Evolutionary conservation across 495 filamentous ascomycete species (phyloP).

Genomic region (Penicillium waksmanii): DNA sequence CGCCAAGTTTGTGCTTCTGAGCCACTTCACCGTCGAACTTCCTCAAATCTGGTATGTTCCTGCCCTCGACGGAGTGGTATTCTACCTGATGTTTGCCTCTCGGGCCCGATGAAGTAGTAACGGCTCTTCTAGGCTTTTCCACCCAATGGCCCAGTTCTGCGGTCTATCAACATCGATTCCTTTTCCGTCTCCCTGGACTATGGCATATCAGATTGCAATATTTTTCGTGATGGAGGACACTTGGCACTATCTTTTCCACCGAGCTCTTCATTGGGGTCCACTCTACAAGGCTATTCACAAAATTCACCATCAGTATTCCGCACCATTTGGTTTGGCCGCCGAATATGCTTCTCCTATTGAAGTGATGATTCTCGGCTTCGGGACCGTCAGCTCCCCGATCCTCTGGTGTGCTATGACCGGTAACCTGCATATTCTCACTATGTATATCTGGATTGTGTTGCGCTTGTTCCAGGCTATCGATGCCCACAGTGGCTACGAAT

Average conservation of each 20-base stretch:
- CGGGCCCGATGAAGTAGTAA: slow-evolving; percentile 9
- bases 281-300: slow-evolving; percentile 97
- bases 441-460: slow-evolving; percentile 95
- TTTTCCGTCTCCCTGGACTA: slow-evolving; percentile 81
- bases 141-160: slow-evolving; percentile 91
- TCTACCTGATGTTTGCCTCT: slow-evolving; percentile 1
- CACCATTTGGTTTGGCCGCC: slow-evolving; percentile 93
- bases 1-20: slow-evolving; percentile 85
- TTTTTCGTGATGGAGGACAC: slow-evolving; percentile 97
- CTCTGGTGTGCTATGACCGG: slow-evolving; percentile 82
- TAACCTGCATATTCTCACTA: slow-evolving; percentile 91
- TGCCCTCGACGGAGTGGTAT: slow-evolving; percentile 21
- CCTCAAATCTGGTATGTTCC: slow-evolving; percentile 78
- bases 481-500: slow-evolving; percentile 95
- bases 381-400: slow-evolving; percentile 81
- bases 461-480: slow-evolving; percentile 99
- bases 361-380: slow-evolving; percentile 92
- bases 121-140: slow-evolving; percentile 70
- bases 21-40: slow-evolving; percentile 95
- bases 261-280: slow-evolving; percentile 90
- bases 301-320: slow-evolving; percentile 97
- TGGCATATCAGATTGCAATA: slow-evolving; percentile 87
- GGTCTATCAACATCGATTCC: slow-evolving; percentile 88
- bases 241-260: slow-evolving; percentile 98
- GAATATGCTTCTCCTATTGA: slow-evolving; percentile 99